Percentiles rank a stretch among this genome's conserved stretches.
These are phyloP conservation scores for Secale cereale DNA, from an alignment of 176 grass and related monocot genomes.

Conservation along the genomic window DNA sequence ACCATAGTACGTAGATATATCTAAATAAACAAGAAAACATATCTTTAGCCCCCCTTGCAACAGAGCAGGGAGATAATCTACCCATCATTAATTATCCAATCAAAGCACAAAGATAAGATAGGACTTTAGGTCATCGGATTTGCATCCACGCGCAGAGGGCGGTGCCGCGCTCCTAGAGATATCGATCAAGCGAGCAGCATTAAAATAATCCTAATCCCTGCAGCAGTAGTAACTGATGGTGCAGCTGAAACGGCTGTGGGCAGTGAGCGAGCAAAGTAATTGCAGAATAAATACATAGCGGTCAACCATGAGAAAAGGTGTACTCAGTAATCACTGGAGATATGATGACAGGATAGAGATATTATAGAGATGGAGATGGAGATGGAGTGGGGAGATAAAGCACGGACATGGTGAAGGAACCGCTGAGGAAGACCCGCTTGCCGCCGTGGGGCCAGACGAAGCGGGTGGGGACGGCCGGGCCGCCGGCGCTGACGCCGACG, in stretches of 20 bases:
- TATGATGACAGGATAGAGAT: neutral
- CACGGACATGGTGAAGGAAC: constrained; percentile 72
- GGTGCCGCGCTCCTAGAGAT: neutral
- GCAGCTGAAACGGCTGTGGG: neutral
- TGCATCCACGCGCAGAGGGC: neutral
- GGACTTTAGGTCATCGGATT: neutral
- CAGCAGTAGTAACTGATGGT: neutral
- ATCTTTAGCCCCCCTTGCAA: neutral
- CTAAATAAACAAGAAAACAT: neutral
- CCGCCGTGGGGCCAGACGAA: constrained; percentile 96
- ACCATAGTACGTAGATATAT: neutral
- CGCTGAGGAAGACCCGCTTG: constrained; percentile 74
- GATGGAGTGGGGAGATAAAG: neutral
- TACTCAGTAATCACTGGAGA: neutral
- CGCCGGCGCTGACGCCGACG: constrained; percentile 38
- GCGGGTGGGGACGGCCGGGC: constrained; percentile 37
- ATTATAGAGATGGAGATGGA: neutral
- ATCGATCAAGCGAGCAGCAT: neutral
- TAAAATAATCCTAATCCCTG: neutral
- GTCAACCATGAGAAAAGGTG: neutral
- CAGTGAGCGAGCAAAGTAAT: neutral
- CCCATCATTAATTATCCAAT: neutral
- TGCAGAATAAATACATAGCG: neutral
- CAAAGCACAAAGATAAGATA: neutral
- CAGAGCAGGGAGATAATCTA: neutral